Base-by-base conservation (phyloP, 768 basidiomycete genomes). In the Amanita phalloides region DNA sequence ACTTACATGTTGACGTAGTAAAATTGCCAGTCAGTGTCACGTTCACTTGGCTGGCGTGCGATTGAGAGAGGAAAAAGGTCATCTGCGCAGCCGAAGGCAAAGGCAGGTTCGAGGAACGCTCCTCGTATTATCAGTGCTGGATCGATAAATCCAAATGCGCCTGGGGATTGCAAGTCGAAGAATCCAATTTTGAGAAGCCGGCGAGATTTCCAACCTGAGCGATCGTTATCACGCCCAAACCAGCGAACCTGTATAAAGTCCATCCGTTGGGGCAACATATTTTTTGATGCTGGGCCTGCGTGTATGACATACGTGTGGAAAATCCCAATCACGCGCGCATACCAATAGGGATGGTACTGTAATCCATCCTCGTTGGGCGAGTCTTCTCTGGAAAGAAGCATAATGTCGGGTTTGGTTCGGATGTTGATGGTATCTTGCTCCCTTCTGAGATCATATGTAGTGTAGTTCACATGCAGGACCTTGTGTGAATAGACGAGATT, bases 341-440 rank as follows among this genome's bases (percentile, higher is more conserved):
- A 73, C 64, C 63, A 58, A 51, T 61, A 59, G 0, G 69, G 67
- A 49, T 66, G 46, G 1, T 52, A 14, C 6, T 4, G 6, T 30
- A n/a, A 3, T n/a, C 44, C 55, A 20, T 59, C 52, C 20, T 17
- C 17, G 23, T 17, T 6, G 32, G 52, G n/a, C 0, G 14, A 8
- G 14, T 44, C 44, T 38, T 51, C 50, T 4, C 21, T 14, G 2
- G 42, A 21, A 7, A 35, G 26, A 1, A 37, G 0, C 50, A 44
- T 37, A 1, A 44, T 26, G 6, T 51, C 42, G 1, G 44, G 23
- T 8, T 71, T 63, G 0, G 60, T 66, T 0, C 56, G 21, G 1
- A 67, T 61, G 25, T 73, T 72, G 30, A 76, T 52, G 0, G 62
- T 53, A 52, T 78, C 74, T 53, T 75, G 71, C 14, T 46, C 30